phyloP scores from a whole-genome alignment of 495 filamentous ascomycete genomes.

The Corynascus novoguineensis region DNA sequence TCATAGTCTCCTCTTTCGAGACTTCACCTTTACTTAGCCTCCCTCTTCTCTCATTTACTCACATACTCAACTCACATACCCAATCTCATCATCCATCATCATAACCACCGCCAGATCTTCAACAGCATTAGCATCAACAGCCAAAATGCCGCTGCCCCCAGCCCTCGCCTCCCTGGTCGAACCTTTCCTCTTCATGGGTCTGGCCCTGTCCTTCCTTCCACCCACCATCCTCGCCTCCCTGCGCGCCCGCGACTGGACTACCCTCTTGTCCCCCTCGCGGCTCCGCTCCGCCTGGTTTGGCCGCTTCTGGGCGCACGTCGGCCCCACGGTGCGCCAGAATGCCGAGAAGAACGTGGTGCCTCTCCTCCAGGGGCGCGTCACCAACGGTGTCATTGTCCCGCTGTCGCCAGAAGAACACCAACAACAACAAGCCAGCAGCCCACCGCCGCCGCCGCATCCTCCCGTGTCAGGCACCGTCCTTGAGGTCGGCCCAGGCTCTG shows the following conservation, averaged over 20 bases:
- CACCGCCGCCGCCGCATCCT: constrained; percentile 20
- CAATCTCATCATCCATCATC: not conserved
- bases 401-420: not conserved
- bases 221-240: constrained; percentile 31
- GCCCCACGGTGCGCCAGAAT: constrained; percentile 32
- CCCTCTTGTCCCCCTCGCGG: constrained; percentile 29
- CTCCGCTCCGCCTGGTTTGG: constrained; percentile 47
- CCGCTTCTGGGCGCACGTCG: constrained; percentile 42
- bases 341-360: constrained; percentile 33
- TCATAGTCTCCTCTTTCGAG: too few relatives aligned
- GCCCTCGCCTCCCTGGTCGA: constrained; percentile 25
- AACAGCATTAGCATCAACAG: not conserved
- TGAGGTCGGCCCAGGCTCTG: constrained; percentile 47
- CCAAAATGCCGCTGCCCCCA: not conserved
- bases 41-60: not conserved
- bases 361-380: constrained; percentile 37
- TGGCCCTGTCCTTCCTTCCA: constrained; percentile 36
- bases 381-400: constrained; percentile 21
- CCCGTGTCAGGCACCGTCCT: constrained; percentile 35
- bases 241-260: constrained; percentile 15
- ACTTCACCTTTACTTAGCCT: not conserved
- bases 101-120: not conserved
- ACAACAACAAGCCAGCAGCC: not conserved
- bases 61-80: not conserved
- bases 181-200: constrained; percentile 38